Evolutionary conservation across 1,139 yeast genomes (phyloP).

Genomic region (Yamadazyma songkhlaensis): DNA sequence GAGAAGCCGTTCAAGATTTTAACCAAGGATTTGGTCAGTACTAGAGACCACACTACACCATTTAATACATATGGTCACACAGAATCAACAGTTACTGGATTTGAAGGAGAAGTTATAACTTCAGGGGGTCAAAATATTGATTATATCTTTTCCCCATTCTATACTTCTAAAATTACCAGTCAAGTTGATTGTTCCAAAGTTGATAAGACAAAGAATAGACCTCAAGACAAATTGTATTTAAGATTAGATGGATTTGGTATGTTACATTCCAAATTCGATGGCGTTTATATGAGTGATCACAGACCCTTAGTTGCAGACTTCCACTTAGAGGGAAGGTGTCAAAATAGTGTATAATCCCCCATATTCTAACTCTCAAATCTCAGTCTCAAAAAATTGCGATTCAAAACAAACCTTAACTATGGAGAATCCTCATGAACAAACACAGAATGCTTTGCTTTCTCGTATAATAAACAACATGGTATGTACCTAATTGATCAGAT

Average conservation of each 20-base stretch:
- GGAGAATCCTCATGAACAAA: slow-evolving; percentile 92
- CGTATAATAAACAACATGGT: slow-evolving; percentile 77
- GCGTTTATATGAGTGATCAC: slow-evolving; percentile 50
- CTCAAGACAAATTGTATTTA: slow-evolving; percentile 17
- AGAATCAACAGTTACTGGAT: slow-evolving; percentile 50
- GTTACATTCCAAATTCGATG: slow-evolving; percentile 44
- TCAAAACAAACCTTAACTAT: slow-evolving; percentile 24
- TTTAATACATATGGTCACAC: slow-evolving; percentile 41
- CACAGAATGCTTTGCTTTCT: slow-evolving; percentile 72
- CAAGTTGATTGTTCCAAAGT: slow-evolving; percentile 16
- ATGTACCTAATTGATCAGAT: slow-evolving; percentile 27
- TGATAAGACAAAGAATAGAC: slow-evolving; percentile 7
- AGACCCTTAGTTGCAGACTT: slow-evolving; percentile 53
- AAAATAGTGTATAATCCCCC: neutral
- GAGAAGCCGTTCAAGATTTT: slow-evolving; percentile 46
- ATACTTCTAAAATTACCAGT: slow-evolving; percentile 24
- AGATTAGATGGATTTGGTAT: slow-evolving; percentile 38
- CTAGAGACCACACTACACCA: slow-evolving; percentile 21
- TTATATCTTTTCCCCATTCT: slow-evolving; percentile 44
- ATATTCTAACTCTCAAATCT: neutral
- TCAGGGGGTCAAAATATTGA: slow-evolving; percentile 44
- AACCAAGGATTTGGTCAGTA: slow-evolving; percentile 30
- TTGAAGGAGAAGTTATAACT: slow-evolving; percentile 31
- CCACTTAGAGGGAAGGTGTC: slow-evolving; percentile 8
- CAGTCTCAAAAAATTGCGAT: neutral